Base-by-base conservation (phyloP, 257 asterid genomes). In the Leonotis leonurus region DNA sequence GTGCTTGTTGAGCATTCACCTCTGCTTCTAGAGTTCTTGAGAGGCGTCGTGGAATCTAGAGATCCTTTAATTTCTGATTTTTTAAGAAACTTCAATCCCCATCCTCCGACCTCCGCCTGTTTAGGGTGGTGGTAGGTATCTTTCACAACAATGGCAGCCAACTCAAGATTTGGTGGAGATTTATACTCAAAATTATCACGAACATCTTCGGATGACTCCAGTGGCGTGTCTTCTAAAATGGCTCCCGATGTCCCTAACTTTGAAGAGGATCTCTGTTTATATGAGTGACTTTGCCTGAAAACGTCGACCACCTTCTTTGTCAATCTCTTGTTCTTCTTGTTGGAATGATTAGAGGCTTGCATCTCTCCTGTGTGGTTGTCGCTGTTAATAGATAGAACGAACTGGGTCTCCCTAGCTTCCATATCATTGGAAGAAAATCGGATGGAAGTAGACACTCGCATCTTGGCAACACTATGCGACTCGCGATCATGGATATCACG, bases 21-120 rank as follows among this genome's bases (percentile, higher is more conserved):
- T 14, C 36, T 41, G 20, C 45, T 73, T 43, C 81, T 45, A 0
- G 75, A 58, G 71, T 75, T 20, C 54, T 80, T 71, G 22, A 78
- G 61, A 17, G n/a, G n/a, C n/a, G n/a, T n/a, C n/a, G n/a, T n/a
- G n/a, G 72, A 26, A 59, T 63, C 73, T 16, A 40, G 48, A 12
- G 70, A 58, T 24, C 59, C 48, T 35, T 35, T 54, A 5, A 58
- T 64, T 44, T 55, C 69, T 0, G 79, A 9, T 52, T 81, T 83
- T 70, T 80, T 84, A 21, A 92, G 94, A 63, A 92, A 92, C 52
- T 86, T 92, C 83, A 89, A 74, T 37, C 98, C 98, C 98, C 98
- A 92, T 50, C 98, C 98, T 50, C 93, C 93, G 5, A 39, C 45
- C 33, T 74, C 82, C 35, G 64, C 70, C 78, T 74, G 81, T 74